Percentiles rank a stretch among this genome's conserved stretches.
Evolutionary conservation across 257 asterid genomes (phyloP).

Genomic region (Gynochthodes officinalis): DNA sequence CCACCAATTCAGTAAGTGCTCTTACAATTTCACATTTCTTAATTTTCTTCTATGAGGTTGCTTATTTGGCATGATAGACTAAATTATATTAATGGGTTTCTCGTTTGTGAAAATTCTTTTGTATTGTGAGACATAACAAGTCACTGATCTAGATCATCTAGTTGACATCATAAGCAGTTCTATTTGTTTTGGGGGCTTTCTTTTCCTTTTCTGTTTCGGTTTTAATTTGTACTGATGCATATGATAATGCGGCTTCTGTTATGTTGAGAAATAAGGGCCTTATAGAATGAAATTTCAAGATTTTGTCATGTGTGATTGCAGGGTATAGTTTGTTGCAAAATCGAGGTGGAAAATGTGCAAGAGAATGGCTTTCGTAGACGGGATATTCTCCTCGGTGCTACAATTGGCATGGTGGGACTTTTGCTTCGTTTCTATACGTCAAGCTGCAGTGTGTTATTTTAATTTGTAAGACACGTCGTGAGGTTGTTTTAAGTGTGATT

Average conservation of each 20-base stretch:
- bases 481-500: conserved; percentile 11
- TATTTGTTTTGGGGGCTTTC: neutral
- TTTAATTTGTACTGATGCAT: too few species aligned
- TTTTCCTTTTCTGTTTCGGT: neutral
- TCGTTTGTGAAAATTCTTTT: neutral
- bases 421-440: conserved; percentile 4
- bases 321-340: conserved; percentile 53
- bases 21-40: neutral
- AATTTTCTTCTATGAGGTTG: neutral
- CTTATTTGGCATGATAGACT: too few species aligned
- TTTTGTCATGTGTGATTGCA: conserved; percentile 20
- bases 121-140: neutral
- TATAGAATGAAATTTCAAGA: neutral
- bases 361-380: conserved; percentile 55
- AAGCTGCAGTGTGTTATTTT: neutral
- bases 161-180: neutral
- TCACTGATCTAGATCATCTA: neutral
- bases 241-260: neutral
- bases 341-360: conserved; percentile 30
- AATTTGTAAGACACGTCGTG: too few species aligned
- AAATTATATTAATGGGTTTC: neutral
- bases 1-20: conserved; percentile 44
- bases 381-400: conserved; percentile 58
- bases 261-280: neutral
- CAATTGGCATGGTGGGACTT: conserved; percentile 61